Base-by-base conservation (phyloP, 106 monocot genomes). In the Hemerocallis citrina region DNA sequence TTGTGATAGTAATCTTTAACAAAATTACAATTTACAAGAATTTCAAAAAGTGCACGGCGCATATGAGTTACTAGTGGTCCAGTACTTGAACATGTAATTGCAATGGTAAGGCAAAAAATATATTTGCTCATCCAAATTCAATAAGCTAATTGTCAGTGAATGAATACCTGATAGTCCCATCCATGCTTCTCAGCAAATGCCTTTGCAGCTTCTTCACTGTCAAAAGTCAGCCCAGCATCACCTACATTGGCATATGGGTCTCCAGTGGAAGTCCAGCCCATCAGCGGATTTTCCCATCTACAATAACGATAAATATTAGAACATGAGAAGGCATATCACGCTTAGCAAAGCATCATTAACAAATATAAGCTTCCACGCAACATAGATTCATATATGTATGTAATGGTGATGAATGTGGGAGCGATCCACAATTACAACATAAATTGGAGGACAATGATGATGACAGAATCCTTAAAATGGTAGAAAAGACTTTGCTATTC, bases 281-380 rank as follows among this genome's bases (percentile, higher is more conserved):
- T 98, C 62, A 98, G 80, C 56, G 96, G 96, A 72, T 98, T 98
- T 67, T 98, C 96, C 96, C 96, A 98, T 79, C 96, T 98, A 55
- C 13, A 72, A 72, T 22, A 0, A n/a, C n/a, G 35, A 39, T 16
- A 43, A 45, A 17, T 12, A 52, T 14, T 10, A 39, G 29, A 43
- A 5, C 6, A 47, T 25, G 6, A 5, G 60, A 7, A n/a, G 13
- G 32, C 29, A 55, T 29, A 23, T 49, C 22, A 49, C 11, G 24
- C 20, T 49, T 23, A 49, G 20, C 2, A 24, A 7, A 4, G 19
- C 49, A 49, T 49, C 43, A 44, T n/a, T n/a, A n/a, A n/a, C n/a
- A n/a, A n/a, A 44, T 15, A 44, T 44, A 44, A 10, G 16, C 15
- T 10, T 15, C 43, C 14, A 44, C 43, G 16, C 14, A 4, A 44